phyloP scores from a whole-genome alignment of 306 rosid species.

The Sesbania bispinosa region DNA sequence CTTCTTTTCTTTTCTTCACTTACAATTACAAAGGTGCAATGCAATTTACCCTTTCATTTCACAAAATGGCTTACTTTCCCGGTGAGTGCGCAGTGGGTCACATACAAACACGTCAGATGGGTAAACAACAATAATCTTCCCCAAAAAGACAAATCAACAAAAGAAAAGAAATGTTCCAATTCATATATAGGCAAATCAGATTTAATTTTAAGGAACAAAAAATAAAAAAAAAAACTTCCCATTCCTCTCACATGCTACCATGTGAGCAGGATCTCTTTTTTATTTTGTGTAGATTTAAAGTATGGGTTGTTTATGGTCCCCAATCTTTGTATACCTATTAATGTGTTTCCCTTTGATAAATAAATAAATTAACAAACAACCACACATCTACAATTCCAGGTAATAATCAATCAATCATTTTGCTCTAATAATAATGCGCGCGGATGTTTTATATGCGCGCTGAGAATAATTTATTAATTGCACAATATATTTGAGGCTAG shows the following conservation, averaged over 20 bases:
- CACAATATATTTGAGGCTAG: slow-evolving; percentile 26
- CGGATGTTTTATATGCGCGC: slow-evolving; percentile 17
- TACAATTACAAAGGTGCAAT: slow-evolving; percentile 15
- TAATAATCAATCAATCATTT: slow-evolving; percentile 37
- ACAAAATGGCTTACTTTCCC: slow-evolving; percentile 58
- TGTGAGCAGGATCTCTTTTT: slow-evolving; percentile 69
- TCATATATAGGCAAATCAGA: not conserved
- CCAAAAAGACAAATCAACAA: slow-evolving; percentile 27
- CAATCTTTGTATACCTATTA: slow-evolving; percentile 49
- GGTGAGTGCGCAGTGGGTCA: slow-evolving; percentile 83
- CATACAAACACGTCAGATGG: slow-evolving; percentile 47
- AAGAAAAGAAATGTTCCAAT: slow-evolving; percentile 7
- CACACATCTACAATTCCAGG: slow-evolving; percentile 21
- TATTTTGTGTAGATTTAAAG: slow-evolving; percentile 61
- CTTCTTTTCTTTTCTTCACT: too few species aligned
- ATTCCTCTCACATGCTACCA: slow-evolving; percentile 82
- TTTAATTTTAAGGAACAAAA: not conserved
- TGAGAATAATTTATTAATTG: slow-evolving; percentile 20
- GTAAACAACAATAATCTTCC: slow-evolving; percentile 38
- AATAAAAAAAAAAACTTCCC: slow-evolving; percentile 31
- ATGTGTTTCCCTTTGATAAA: slow-evolving; percentile 12
- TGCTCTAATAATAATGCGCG: slow-evolving; percentile 29
- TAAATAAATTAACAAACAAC: not conserved
- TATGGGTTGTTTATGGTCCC: slow-evolving; percentile 98
- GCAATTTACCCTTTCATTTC: slow-evolving; percentile 38